Evolutionary conservation across 768 basidiomycete species (phyloP).

Genomic region (Kwoniella heveanensis): DNA sequence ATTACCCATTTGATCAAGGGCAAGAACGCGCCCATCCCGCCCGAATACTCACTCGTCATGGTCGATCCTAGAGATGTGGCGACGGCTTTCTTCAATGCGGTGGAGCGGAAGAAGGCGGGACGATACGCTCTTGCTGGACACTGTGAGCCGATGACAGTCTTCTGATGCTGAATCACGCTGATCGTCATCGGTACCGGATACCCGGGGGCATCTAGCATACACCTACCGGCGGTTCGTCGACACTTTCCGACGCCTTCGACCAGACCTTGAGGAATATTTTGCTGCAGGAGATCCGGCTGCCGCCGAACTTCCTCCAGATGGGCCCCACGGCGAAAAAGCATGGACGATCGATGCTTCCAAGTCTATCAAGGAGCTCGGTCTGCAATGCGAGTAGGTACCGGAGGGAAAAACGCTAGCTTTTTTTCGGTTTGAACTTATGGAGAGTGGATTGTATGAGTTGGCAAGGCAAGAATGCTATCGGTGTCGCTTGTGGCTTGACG

Average conservation of each 20-base stretch:
- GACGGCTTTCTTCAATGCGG: slow-evolving; percentile 27
- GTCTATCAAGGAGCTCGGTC: slow-evolving; percentile 16
- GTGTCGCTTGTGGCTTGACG: no score
- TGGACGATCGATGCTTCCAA: slow-evolving; percentile 10
- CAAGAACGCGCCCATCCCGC: background rate
- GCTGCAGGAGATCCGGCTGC: slow-evolving; percentile 4
- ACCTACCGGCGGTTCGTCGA: slow-evolving; percentile 22
- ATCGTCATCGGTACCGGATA: no score
- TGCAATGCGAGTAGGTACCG: slow-evolving; percentile 15
- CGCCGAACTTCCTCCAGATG: background rate
- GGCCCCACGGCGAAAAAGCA: background rate
- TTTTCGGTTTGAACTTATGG: no score
- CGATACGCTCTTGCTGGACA: slow-evolving; percentile 30
- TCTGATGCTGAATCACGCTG: no score
- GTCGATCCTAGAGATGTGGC: slow-evolving; percentile 20
- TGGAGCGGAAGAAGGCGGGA: slow-evolving; percentile 13
- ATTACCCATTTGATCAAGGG: slow-evolving; percentile 7
- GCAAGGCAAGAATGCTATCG: no score
- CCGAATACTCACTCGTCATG: background rate
- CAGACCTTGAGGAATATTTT: slow-evolving; percentile 19
- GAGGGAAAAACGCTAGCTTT: no score
- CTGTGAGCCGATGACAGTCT: slow-evolving; percentile 6
- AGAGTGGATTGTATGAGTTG: no score
- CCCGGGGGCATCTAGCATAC: slow-evolving; percentile 16
- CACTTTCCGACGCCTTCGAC: slow-evolving; percentile 12